A percentile compares a stretch with the other conserved stretches of the same genome.
Conservation (phyloP, 1,284 basidiomycete species). For the Tetrapyrgos nigripes region DNA sequence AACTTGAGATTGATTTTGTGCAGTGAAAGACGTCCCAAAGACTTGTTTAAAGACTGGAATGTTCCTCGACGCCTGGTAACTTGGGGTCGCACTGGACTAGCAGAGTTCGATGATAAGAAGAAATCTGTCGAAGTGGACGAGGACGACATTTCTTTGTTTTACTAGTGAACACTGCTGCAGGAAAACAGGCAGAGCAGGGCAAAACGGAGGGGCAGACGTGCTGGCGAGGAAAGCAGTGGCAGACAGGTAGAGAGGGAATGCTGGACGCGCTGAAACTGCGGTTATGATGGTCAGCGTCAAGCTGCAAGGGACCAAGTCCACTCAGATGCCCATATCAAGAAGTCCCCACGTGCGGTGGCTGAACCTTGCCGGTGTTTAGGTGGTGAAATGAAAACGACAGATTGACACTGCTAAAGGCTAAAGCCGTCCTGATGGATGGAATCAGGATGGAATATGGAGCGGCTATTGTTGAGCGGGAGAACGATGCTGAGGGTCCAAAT, state of each 20-base stretch:
- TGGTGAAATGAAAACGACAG: background rate
- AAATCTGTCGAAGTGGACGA: background rate
- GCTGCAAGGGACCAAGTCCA: background rate
- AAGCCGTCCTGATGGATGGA: too few relatives aligned
- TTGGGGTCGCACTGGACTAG: background rate
- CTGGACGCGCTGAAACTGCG: background rate
- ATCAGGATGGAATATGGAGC: too few relatives aligned
- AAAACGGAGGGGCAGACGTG: constrained; percentile 1
- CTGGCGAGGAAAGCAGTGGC: constrained; percentile 33
- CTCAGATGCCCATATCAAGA: background rate
- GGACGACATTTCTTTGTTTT: background rate
- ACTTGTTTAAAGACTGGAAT: background rate
- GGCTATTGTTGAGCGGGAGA: too few relatives aligned
- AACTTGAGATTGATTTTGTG: background rate
- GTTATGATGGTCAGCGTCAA: background rate
- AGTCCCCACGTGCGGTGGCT: background rate
- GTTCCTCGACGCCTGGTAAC: background rate
- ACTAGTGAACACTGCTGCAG: constrained; percentile 16
- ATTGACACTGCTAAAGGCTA: too few relatives aligned
- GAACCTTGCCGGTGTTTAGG: background rate
- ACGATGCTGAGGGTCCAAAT: too few relatives aligned
- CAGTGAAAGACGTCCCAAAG: background rate
- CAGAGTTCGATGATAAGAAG: background rate
- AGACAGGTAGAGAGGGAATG: constrained; percentile 35
- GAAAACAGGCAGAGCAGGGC: constrained; percentile 24